Conservation (phyloP, 768 basidiomycete species). For the Leucosporidium scottii region DNA sequence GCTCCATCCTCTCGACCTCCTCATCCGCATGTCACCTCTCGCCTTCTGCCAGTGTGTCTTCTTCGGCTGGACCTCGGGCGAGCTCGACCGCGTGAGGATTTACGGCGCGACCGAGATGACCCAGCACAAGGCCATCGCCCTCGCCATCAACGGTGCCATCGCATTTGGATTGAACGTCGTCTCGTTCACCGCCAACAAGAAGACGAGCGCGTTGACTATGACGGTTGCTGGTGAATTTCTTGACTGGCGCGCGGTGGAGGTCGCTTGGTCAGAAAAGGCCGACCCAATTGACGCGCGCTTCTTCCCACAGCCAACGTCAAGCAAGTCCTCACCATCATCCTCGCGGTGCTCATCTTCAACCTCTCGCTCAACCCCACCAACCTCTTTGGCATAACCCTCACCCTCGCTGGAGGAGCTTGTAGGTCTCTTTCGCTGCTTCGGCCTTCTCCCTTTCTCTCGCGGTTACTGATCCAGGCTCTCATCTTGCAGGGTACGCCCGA, state of each 20-base stretch:
- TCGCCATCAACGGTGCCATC: conserved; percentile 71
- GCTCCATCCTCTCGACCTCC: conserved; percentile 72
- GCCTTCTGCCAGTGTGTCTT: conserved; percentile 80
- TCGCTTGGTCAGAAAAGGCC: no score
- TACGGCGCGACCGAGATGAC: conserved; percentile 50
- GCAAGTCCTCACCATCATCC: conserved; percentile 42
- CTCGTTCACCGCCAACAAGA: conserved; percentile 90
- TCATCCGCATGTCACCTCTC: conserved; percentile 83
- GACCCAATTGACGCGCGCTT: background rate
- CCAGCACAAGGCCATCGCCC: conserved; percentile 49
- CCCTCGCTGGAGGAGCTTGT: conserved; percentile 70
- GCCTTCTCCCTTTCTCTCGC: background rate
- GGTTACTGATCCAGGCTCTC: background rate
- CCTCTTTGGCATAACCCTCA: conserved; percentile 71
- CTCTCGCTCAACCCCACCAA: conserved; percentile 73
- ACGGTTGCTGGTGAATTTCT: conserved; percentile 69
- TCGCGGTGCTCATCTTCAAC: conserved; percentile 68
- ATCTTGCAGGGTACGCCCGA: conserved; percentile 24
- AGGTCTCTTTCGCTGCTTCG: background rate
- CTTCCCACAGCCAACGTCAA: conserved; percentile 33
- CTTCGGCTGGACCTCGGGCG: conserved; percentile 71
- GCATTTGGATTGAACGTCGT: conserved; percentile 92
- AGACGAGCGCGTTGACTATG: conserved; percentile 82
- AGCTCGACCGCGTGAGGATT: conserved; percentile 57
- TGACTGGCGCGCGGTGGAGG: no score